Percentiles rank a stretch among this genome's conserved stretches.
Evolutionary conservation across 176 grass and related monocot genomes (phyloP).

Genomic region (Saccharum spontaneum): DNA sequence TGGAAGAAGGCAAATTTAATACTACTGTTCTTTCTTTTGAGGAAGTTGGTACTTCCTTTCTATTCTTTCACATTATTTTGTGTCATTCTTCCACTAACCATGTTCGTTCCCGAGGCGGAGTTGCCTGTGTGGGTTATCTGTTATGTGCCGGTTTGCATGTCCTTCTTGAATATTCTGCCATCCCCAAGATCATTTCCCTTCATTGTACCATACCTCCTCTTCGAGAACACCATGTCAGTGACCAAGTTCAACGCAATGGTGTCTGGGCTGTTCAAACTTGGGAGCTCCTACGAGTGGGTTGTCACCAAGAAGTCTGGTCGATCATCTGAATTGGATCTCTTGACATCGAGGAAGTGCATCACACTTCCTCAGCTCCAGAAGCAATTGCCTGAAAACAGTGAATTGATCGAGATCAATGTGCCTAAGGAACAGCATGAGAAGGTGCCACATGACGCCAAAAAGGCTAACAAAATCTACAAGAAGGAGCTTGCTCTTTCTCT

Average conservation of each 20-base stretch:
- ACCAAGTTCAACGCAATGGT: constrained; percentile 92
- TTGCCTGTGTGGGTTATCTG: constrained; percentile 81
- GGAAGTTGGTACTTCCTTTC: constrained; percentile 82
- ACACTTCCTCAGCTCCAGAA: constrained; percentile 54
- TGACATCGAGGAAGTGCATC: constrained; percentile 13
- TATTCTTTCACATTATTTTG: constrained; percentile 92
- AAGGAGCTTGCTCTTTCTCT: constrained; percentile 77
- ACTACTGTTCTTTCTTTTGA: constrained; percentile 80
- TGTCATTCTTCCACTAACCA: constrained; percentile 73
- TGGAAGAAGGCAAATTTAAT: constrained; percentile 89
- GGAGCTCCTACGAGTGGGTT: constrained; percentile 80
- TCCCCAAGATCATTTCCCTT: constrained; percentile 78
- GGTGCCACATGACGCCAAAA: constrained; percentile 14
- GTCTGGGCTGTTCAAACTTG: constrained; percentile 73
- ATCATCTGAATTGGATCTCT: constrained; percentile 62
- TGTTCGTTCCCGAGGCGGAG: constrained; percentile 84
- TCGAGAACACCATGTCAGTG: constrained; percentile 87
- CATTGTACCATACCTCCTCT: constrained; percentile 83
- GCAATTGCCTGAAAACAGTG: constrained; percentile 47
- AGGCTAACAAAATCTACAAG: constrained; percentile 76
- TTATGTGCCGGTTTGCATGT: constrained; percentile 75
- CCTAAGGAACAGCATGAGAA: constrained; percentile 34
- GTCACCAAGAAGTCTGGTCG: constrained; percentile 80
- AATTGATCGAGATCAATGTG: constrained; percentile 43
- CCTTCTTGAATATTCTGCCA: constrained; percentile 72